These are phyloP conservation scores for Cercospora berteroae DNA, from an alignment of 2,329 filamentous ascomycete genomes.

Conservation along the genomic window DNA sequence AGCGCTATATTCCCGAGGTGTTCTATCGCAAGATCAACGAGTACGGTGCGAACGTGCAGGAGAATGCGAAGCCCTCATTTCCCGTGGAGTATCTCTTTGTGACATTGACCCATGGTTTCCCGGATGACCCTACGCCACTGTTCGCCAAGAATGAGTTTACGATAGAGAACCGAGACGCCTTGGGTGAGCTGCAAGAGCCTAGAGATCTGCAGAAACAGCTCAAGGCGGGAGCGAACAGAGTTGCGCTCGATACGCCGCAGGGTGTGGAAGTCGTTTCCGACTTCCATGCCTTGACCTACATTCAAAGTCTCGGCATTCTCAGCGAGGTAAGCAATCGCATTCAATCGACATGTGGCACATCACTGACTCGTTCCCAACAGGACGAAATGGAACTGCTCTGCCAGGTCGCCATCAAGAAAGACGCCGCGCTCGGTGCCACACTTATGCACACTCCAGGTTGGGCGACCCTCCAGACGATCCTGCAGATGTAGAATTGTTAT, in stretches of 20 bases:
- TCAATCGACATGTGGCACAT: background rate
- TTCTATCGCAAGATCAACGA: constrained; percentile 96
- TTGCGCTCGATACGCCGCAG: constrained; percentile 57
- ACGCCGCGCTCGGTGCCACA: constrained; percentile 76
- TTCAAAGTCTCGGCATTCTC: constrained; percentile 76
- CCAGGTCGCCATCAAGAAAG: constrained; percentile 76
- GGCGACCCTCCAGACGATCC: constrained; percentile 90
- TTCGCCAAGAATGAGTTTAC: constrained; percentile 79
- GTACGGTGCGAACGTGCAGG: constrained; percentile 91
- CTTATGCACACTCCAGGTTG: constrained; percentile 85
- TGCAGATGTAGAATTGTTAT: constrained; percentile 46
- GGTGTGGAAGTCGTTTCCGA: constrained; percentile 74
- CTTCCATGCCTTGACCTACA: constrained; percentile 89
- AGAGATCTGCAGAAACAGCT: constrained; percentile 66
- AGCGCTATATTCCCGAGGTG: constrained; percentile 92
- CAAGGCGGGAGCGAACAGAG: constrained; percentile 54
- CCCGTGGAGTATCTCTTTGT: constrained; percentile 95
- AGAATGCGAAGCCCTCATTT: constrained; percentile 94
- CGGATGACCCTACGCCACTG: constrained; percentile 59
- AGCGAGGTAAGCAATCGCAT: constrained; percentile 64
- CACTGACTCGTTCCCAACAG: constrained; percentile 50
- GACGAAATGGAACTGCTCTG: constrained; percentile 86
- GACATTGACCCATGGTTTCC: constrained; percentile 94
- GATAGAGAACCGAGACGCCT: constrained; percentile 83
- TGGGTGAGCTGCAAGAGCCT: constrained; percentile 83